A percentile compares a stretch with the other conserved stretches of the same genome.
phyloP scores from a whole-genome alignment of 192 early-diverging fungal genomes.

The Geranomyces michiganensis region DNA sequence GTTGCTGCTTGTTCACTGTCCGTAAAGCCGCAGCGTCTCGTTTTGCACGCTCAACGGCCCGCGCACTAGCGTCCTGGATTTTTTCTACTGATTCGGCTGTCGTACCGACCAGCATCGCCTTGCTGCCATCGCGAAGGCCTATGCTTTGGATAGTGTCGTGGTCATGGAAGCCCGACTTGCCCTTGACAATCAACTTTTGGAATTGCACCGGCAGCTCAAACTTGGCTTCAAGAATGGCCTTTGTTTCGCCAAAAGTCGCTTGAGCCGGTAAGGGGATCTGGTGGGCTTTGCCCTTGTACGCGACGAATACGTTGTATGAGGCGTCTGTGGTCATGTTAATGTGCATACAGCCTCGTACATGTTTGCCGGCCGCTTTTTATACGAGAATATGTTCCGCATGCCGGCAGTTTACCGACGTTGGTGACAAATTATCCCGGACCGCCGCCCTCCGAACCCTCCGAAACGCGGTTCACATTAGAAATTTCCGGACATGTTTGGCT shows the following conservation, averaged over 20 bases:
- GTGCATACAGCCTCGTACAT: no score
- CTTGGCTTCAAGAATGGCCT: slow-evolving; percentile 37
- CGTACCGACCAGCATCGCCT: slow-evolving; percentile 62
- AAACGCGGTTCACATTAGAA: no score
- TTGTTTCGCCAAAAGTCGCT: slow-evolving; percentile 46
- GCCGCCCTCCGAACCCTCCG: no score
- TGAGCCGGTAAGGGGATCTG: slow-evolving; percentile 24
- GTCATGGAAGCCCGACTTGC: slow-evolving; percentile 22
- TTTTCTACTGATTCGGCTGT: slow-evolving; percentile 37
- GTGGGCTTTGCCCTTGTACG: slow-evolving; percentile 25
- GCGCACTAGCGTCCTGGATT: slow-evolving; percentile 29
- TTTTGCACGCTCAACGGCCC: slow-evolving; percentile 1
- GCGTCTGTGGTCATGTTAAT: background rate
- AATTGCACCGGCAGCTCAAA: slow-evolving; percentile 39
- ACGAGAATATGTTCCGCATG: no score
- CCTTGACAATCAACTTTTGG: slow-evolving; percentile 65
- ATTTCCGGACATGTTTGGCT: no score
- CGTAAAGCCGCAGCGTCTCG: background rate
- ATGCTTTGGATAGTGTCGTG: slow-evolving; percentile 33
- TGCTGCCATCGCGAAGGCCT: slow-evolving; percentile 36
- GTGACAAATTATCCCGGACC: no score
- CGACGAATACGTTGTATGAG: slow-evolving; percentile 5
- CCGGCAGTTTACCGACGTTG: no score
- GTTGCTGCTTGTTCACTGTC: slow-evolving; percentile 7
- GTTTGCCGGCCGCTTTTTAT: no score